Evolutionary conservation across 441 rosid species (phyloP).

Genomic region (Geranium incanum): DNA sequence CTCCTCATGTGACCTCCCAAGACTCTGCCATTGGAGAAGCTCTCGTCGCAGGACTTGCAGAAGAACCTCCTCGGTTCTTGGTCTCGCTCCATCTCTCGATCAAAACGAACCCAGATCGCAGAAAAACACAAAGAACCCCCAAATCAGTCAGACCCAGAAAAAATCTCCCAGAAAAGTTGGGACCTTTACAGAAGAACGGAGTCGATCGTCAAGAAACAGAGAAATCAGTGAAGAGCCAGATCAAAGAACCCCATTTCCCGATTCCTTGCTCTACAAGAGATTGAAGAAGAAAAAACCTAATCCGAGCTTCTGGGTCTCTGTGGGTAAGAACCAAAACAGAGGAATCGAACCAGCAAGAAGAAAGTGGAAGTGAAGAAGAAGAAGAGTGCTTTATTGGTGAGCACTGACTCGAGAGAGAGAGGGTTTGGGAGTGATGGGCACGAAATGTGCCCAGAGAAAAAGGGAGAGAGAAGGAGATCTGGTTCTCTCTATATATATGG

Average conservation of each 20-base stretch:
- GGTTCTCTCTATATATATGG: slow-evolving; percentile 8
- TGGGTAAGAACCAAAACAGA: neutral
- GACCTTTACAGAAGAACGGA: slow-evolving; percentile 17
- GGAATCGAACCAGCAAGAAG: neutral
- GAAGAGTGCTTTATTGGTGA: neutral
- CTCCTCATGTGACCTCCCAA: slow-evolving; percentile 35
- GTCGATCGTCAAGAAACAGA: slow-evolving; percentile 26
- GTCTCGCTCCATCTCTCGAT: slow-evolving; percentile 27
- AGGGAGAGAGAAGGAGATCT: slow-evolving; percentile 4
- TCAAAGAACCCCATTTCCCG: slow-evolving; percentile 19
- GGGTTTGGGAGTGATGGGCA: neutral
- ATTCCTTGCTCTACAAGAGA: slow-evolving; percentile 12
- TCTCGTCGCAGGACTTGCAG: slow-evolving; percentile 31
- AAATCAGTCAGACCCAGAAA: slow-evolving; percentile 19
- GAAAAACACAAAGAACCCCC: slow-evolving; percentile 13
- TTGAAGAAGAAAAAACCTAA: slow-evolving; percentile 14
- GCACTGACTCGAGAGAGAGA: neutral
- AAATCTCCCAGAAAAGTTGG: slow-evolving; percentile 14
- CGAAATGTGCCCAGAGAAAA: neutral
- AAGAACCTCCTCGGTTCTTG: slow-evolving; percentile 23
- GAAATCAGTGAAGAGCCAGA: slow-evolving; percentile 21
- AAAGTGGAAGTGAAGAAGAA: neutral
- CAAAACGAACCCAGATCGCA: slow-evolving; percentile 13
- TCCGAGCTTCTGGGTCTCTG: neutral
- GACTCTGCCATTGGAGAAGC: slow-evolving; percentile 33